Evolutionary conservation across 2,329 filamentous ascomycete genomes (phyloP), one percentile per base, ranked within the genome.

Genomic region (Talaromyces atroroseus): DNA sequence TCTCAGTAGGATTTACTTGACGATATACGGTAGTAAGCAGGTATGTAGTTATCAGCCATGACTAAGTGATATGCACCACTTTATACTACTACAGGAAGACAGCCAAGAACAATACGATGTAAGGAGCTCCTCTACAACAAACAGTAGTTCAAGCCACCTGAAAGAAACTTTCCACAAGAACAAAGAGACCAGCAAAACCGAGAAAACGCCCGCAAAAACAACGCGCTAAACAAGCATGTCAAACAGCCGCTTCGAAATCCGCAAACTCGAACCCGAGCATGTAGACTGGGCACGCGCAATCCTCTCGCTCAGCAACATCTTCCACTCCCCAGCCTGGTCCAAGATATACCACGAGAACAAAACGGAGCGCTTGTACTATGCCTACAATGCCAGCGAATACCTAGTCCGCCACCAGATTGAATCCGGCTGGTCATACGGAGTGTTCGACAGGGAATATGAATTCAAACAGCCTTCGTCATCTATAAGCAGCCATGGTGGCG

Each of bases 371-470:
- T 20, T 57, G 16, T 54, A 54, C 46, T 18, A 46, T 4, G 29
- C 34, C 21, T 59, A 46, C 40, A 1, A n/a, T 18, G 48, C 51
- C 21, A 52, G 48, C 16, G 58, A 62, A 10, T 71, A 74, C 56
- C 65, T 74, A 23, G 58, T 68, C 2, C 54, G 58, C 3, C 70
- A 73, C 58, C 67, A 72, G 52, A 66, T 74, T 58, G 53, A 64
- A 23, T 69, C 65, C 2, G 70, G 68, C 2, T 52, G 70, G 2
- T 69, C 66, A 40, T 72, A 66, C 58, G 71, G 72, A 52, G 70
- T 74, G 40, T 72, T 73, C 62, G 71, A 74, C 61, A 68, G 65
- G 6, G 60, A 71, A 34, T 74, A 73, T 61, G 20, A 60, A 20
- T 74, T 65, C 67, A 71, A 68, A 52, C 63, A 62, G 2, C 52